A percentile compares a stretch with the other conserved stretches of the same genome.
Conservation (phyloP, 306 rosid genomes). For the Trifolium repens region DNA sequence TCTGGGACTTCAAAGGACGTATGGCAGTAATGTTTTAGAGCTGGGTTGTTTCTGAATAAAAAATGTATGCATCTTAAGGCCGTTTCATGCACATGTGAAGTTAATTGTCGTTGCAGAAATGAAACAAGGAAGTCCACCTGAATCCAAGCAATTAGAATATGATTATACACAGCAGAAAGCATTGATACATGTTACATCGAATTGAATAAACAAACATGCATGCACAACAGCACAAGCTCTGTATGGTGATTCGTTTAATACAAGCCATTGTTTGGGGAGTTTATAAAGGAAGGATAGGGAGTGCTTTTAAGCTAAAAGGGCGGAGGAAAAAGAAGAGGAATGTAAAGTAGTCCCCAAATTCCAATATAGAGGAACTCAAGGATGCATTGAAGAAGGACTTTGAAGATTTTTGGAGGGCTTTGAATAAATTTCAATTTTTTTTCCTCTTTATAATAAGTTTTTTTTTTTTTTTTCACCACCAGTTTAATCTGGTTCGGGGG, state of each 20-base stretch:
- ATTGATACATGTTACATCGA: neutral
- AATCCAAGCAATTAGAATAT: conserved; percentile 35
- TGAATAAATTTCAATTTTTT: too few relatives aligned
- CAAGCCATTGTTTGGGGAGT: neutral
- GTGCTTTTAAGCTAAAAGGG: neutral
- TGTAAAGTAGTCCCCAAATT: neutral
- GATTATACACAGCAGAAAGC: conserved; percentile 22
- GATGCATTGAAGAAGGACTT: neutral
- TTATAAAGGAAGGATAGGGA: neutral
- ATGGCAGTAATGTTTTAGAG: conserved; percentile 28
- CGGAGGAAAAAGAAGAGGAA: neutral
- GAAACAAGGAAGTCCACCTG: conserved; percentile 71
- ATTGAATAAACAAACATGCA: conserved; percentile 4
- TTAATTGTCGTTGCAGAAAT: conserved; percentile 54
- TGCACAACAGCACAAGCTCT: conserved; percentile 6
- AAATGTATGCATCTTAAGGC: conserved; percentile 65
- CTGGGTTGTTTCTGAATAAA: conserved; percentile 48
- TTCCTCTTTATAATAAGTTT: neutral
- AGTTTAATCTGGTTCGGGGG: too few relatives aligned
- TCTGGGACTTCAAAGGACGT: conserved; percentile 14
- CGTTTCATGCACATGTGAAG: conserved; percentile 51
- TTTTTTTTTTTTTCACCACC: too few relatives aligned
- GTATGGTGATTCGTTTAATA: conserved; percentile 27
- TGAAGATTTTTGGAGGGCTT: too few relatives aligned
- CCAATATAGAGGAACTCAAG: neutral